Conservation (phyloP, 2,329 filamentous ascomycete genomes). For the Cyanodermella asteris region DNA sequence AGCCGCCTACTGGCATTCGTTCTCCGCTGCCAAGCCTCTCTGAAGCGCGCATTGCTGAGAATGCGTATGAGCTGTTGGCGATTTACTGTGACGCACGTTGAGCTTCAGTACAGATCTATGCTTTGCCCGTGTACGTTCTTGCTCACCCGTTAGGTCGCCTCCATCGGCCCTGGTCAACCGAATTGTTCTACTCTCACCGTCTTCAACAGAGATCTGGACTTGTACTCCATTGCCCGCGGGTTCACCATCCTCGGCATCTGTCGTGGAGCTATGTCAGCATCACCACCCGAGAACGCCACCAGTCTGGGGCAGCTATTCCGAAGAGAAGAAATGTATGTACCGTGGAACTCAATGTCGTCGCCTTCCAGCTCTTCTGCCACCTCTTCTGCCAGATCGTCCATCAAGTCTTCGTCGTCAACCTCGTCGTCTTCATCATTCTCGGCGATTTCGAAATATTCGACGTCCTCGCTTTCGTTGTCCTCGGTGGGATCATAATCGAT, state of each 20-base stretch:
- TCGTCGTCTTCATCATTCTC: constrained; percentile 16
- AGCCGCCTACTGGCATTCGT: constrained; percentile 32
- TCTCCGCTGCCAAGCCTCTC: constrained; percentile 10
- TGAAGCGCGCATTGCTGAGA: constrained; percentile 6
- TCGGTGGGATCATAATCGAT: constrained; percentile 27
- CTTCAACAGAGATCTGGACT: constrained; percentile 17
- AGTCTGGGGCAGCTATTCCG: constrained; percentile 1
- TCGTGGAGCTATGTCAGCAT: neutral
- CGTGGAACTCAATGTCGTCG: constrained; percentile 9
- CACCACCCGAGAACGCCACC: no score
- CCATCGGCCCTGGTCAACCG: constrained; percentile 18
- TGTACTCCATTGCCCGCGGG: constrained; percentile 21
- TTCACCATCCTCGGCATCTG: constrained; percentile 21
- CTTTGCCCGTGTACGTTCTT: constrained; percentile 10
- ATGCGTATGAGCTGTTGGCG: no score
- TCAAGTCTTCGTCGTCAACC: constrained; percentile 9
- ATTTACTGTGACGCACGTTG: no score
- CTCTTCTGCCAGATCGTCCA: constrained; percentile 4
- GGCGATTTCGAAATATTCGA: constrained; percentile 15
- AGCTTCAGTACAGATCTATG: constrained; percentile 9
- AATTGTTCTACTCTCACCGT: constrained; percentile 11
- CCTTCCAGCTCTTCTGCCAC: neutral
- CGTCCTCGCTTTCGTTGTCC: constrained; percentile 17
- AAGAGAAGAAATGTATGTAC: constrained; percentile 3
- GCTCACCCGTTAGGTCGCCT: constrained; percentile 16